phyloP scores from a whole-genome alignment of 495 filamentous ascomycete species.

The Tuber borchii region DNA sequence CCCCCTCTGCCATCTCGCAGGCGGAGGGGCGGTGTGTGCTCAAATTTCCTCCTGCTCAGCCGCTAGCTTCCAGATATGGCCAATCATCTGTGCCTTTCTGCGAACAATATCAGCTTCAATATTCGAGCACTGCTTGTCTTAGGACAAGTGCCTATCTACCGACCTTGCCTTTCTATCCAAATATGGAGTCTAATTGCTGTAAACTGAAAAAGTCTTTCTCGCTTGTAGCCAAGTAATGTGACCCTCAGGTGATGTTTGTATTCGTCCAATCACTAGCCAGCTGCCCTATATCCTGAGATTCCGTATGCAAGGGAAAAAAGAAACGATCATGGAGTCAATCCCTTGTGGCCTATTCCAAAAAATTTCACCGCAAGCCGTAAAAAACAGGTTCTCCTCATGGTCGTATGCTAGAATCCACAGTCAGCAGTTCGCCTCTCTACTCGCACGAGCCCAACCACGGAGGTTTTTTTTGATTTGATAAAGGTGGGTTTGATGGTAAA shows the following conservation, averaged over 20 bases:
- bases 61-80: background rate
- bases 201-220: background rate
- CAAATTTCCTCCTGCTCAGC: background rate
- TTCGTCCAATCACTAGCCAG: background rate
- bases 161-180: background rate
- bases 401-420: background rate
- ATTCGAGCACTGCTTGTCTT: background rate
- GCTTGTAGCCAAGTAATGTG: background rate
- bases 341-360: too few species aligned
- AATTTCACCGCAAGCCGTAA: background rate
- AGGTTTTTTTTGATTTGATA: background rate
- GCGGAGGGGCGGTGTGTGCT: background rate
- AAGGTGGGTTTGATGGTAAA: background rate
- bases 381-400: background rate
- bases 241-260: background rate
- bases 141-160: background rate
- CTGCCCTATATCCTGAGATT: background rate
- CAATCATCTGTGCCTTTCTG: background rate
- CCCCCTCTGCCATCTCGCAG: background rate
- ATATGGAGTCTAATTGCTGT: background rate
- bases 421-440: background rate
- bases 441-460: background rate
- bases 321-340: background rate
- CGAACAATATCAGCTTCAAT: background rate
- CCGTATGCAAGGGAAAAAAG: background rate